Conservation (phyloP, 2,329 filamentous ascomycete species). For the Monilinia fructicola region DNA sequence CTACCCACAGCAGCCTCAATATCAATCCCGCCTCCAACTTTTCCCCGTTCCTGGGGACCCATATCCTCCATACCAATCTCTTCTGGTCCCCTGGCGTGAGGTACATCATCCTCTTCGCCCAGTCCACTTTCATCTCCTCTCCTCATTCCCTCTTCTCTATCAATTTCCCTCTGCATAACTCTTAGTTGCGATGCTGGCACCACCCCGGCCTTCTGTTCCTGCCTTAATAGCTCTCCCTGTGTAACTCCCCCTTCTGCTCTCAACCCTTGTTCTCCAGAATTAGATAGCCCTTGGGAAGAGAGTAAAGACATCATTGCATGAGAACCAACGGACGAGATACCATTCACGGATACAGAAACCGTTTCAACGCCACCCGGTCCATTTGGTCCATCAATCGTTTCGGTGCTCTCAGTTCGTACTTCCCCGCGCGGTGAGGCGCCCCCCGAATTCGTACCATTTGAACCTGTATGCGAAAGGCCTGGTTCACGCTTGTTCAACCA, state of each 20-base stretch:
- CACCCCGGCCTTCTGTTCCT: conserved; percentile 80
- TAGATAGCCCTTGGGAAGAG: conserved; percentile 31
- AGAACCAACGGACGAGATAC: conserved; percentile 53
- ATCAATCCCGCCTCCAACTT: conserved; percentile 50
- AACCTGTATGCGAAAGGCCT: conserved; percentile 23
- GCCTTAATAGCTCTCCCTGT: conserved; percentile 80
- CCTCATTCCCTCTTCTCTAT: conserved; percentile 23
- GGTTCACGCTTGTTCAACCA: conserved; percentile 63
- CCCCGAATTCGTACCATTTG: conserved; percentile 18
- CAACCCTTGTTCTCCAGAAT: conserved; percentile 31
- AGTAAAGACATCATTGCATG: conserved; percentile 40
- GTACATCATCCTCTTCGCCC: conserved; percentile 61
- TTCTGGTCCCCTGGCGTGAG: conserved; percentile 81
- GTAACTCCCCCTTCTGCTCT: conserved; percentile 58
- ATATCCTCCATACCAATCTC: conserved; percentile 84
- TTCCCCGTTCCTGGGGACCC: conserved; percentile 62
- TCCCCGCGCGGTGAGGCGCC: conserved; percentile 44
- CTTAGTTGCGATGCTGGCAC: conserved; percentile 64
- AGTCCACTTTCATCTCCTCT: conserved; percentile 29
- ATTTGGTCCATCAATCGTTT: conserved; percentile 79
- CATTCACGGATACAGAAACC: conserved; percentile 73
- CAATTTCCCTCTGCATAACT: conserved; percentile 37
- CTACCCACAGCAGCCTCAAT: conserved; percentile 62
- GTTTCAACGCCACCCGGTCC: conserved; percentile 78
- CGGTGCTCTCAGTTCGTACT: conserved; percentile 70